Base-by-base conservation (phyloP, 768 basidiomycete species). In the Fistulinella prunicolor region DNA sequence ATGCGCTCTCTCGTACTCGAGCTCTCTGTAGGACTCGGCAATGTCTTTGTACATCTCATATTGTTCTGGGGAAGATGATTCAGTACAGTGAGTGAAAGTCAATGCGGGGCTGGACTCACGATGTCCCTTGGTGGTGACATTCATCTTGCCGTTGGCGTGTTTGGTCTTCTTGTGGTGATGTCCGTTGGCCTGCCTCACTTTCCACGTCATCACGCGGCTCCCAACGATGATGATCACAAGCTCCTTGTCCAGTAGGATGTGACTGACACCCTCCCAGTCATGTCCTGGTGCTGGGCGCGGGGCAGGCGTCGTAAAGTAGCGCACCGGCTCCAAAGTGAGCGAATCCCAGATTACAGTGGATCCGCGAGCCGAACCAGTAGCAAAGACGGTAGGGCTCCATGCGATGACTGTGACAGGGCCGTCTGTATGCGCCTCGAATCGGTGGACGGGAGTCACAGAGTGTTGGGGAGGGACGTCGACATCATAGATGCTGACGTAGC, bases 151-250 rank as follows among this genome's bases (percentile, higher is more conserved):
- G 22, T 56, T 58, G 24, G 54, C 39, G n/a, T 61, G 60, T 30
- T 52, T 62, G 9, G 65, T 65, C 60, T 71, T 78, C 59, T 65
- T 68, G 32, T 19, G 54, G 6, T 63, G 50, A 46, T 69, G 58
- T 12, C 51, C 59, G 42, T 64, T 58, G 10, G 73, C 69, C 2
- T 69, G 71, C 4, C 80, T 84, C 6, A 82, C 80, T 55, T 75
- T 79, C 85, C 87, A 92, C 1, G 83, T 75, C 62, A 86, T 68
- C 3, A 88, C 79, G 35, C 75, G 68, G 49, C 77, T 79, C 9
- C 82, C 87, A 4, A 85, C 75, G 26, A 72, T 71, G 10, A 79
- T 81, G 38, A 89, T 60, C 20, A 92, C 48, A 10, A 80, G 69
- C 29, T 78, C 77, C 3, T 73, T 62, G 36, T 74, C 74, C 7